Evolutionary conservation across 148 eudicot species (phyloP), one percentile per base, ranked within the genome.

Genomic region (Camellia lanceoleosa): DNA sequence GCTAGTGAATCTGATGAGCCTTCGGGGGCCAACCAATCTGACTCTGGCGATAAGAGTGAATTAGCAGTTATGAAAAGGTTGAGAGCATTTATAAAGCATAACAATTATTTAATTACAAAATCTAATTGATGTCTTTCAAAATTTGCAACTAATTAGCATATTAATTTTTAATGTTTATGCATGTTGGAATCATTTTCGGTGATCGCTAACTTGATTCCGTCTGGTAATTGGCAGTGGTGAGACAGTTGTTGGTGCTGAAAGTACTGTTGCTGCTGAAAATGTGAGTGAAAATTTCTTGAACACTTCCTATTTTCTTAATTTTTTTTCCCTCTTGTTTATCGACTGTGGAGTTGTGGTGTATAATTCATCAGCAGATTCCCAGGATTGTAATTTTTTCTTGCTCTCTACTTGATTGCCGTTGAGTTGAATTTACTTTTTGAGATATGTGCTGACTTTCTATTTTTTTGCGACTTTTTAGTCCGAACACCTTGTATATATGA

Each of bases 1-100:
- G 91, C 90, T 82, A 83, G 90, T 86, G 95, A 86, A 59, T 77
- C 85, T 81, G 92, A 90, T 68, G 87, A 82, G 20, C 81, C 88
- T 23, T 19, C 79, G 63, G 85, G 73, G 64, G 80, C 78, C 44
- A 78, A 78, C 23, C 75, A 87, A 65, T 79, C 78, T 77, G 89
- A 81, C 58, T 62, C 83, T 81, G 85, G 80, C 65, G 38, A 88
- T 76, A 85, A 87, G 74, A 86, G 87, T 74, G 80, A 74, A 66
- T 30, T 65, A 52, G 82, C 85, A 71, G 64, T 20, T 18, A 49
- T 74, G 67, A 88, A 84, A 84, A 87, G 97, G 97, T 91, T 80
- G 44, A 47, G 61, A 49, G 51, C 79, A 44, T 58, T 84, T 47
- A 41, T 38, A 59, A 54, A 61, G 47, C 64, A 64, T 67, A 64